Conservation (phyloP, 371 early-diverging fungal species). For the Mucor saturninus region DNA sequence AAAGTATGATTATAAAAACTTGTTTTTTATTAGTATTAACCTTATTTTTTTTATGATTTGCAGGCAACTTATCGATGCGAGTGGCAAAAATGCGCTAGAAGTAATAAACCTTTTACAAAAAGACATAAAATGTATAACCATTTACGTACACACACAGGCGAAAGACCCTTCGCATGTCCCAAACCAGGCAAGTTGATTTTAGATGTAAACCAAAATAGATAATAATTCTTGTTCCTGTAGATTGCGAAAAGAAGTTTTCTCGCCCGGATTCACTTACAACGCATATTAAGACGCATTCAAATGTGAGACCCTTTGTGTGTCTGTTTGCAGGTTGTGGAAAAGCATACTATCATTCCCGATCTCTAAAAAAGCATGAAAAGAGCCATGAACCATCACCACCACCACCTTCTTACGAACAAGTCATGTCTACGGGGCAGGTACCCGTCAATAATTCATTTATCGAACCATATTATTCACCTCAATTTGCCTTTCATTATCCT, state of each 20-base stretch:
- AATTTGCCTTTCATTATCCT: not conserved
- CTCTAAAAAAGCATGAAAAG: slow-evolving; percentile 78
- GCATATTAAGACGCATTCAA: slow-evolving; percentile 88
- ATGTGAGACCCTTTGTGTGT: slow-evolving; percentile 75
- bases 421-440: slow-evolving; percentile 7
- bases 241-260: slow-evolving; percentile 76
- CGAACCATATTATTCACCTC: not conserved
- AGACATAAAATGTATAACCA: slow-evolving; percentile 92
- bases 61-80: slow-evolving; percentile 78
- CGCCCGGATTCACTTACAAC: slow-evolving; percentile 89
- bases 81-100: slow-evolving; percentile 83
- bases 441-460: not conserved
- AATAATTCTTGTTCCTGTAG: not conserved
- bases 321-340: slow-evolving; percentile 65
- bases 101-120: slow-evolving; percentile 82
- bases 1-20: slow-evolving; percentile 18
- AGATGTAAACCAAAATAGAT: not conserved
- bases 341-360: slow-evolving; percentile 82
- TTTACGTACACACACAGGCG: slow-evolving; percentile 87
- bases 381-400: slow-evolving; percentile 47
- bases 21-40: not conserved
- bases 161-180: slow-evolving; percentile 67
- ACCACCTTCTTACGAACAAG: slow-evolving; percentile 16
- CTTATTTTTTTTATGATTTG: not conserved
- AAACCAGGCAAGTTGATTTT: slow-evolving; percentile 52